Evolutionary conservation across 1,284 basidiomycete species (phyloP).

Genomic region (Irpex lacteus): DNA sequence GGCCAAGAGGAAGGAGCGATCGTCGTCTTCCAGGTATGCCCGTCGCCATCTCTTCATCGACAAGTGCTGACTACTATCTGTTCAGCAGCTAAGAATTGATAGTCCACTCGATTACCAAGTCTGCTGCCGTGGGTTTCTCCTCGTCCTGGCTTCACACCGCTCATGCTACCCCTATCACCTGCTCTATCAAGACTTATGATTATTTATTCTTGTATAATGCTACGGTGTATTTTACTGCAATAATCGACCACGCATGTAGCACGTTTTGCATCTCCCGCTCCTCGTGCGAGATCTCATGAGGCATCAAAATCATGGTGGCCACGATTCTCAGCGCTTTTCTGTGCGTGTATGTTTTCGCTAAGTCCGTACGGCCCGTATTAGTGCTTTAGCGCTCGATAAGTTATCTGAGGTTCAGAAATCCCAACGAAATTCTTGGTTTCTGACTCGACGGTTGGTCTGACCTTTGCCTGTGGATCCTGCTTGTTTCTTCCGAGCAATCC

Average conservation of each 20-base stretch:
- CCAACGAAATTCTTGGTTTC: background rate
- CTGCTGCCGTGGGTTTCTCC: background rate
- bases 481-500: background rate
- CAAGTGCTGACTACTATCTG: background rate
- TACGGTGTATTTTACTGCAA: background rate
- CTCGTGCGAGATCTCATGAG: background rate
- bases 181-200: background rate
- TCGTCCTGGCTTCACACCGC: background rate
- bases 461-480: background rate
- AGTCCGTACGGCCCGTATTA: background rate
- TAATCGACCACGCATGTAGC: background rate
- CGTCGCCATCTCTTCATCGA: background rate
- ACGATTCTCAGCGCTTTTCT: background rate
- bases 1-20: background rate
- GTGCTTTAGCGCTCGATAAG: background rate
- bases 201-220: background rate
- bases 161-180: background rate
- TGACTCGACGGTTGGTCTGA: constrained; percentile 1
- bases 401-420: background rate
- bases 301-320: background rate
- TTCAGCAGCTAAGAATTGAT: background rate
- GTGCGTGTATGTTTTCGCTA: too few species aligned
- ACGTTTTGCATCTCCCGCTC: background rate
- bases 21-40: background rate
- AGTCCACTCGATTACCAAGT: background rate